Evolutionary conservation across 805 yeast genomes (phyloP).

Genomic region (Starmerella stellata): DNA sequence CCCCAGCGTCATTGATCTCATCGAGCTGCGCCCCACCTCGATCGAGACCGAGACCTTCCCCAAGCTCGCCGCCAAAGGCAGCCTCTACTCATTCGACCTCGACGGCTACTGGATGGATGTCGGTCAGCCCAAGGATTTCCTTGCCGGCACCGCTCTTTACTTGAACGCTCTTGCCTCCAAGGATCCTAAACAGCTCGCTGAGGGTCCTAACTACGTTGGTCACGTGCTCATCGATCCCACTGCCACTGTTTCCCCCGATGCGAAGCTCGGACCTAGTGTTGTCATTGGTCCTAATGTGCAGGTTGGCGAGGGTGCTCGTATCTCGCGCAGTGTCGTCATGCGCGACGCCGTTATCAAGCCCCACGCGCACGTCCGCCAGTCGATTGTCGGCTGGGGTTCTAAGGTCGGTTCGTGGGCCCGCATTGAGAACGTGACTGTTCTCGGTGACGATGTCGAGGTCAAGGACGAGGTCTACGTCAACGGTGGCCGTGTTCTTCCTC

Average conservation of each 20-base stretch:
- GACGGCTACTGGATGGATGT: slow-evolving; percentile 99
- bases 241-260: slow-evolving; percentile 79
- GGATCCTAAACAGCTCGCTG: slow-evolving; percentile 47
- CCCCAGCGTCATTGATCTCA: slow-evolving; percentile 92
- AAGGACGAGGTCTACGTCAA: slow-evolving; percentile 97
- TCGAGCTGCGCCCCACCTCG: slow-evolving; percentile 96
- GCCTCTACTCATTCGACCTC: slow-evolving; percentile 84
- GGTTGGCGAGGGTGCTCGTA: slow-evolving; percentile 97
- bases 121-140: slow-evolving; percentile 99
- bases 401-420: slow-evolving; percentile 98
- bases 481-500: slow-evolving; percentile 98
- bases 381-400: slow-evolving; percentile 98
- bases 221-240: slow-evolving; percentile 88
- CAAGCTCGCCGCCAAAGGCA: slow-evolving; percentile 67
- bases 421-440: slow-evolving; percentile 89
- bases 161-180: slow-evolving; percentile 72
- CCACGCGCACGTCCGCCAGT: slow-evolving; percentile 93
- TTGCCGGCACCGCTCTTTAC: slow-evolving; percentile 87
- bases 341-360: slow-evolving; percentile 83
- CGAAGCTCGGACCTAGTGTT: slow-evolving; percentile 96
- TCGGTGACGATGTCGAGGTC: slow-evolving; percentile 97
- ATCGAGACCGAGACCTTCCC: slow-evolving; percentile 99
- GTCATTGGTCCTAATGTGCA: slow-evolving; percentile 91
- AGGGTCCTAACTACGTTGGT: slow-evolving; percentile 57
- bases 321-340: slow-evolving; percentile 84